A percentile compares a stretch with the other conserved stretches of the same genome.
phyloP scores from a whole-genome alignment of 805 yeast species.

The Nakazawaea populi region DNA sequence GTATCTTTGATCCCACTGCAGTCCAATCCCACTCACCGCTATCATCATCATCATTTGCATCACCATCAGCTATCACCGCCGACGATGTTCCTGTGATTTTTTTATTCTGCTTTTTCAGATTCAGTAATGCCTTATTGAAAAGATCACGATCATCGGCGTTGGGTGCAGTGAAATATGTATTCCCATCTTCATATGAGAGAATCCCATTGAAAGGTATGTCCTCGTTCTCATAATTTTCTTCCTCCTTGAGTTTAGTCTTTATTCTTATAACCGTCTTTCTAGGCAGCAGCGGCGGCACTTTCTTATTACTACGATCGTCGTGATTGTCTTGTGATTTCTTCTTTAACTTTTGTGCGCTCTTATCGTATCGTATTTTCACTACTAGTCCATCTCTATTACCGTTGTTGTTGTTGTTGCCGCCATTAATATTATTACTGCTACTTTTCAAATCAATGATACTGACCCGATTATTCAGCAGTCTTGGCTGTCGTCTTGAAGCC shows the following conservation, averaged over 20 bases:
- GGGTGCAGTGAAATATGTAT: conserved; percentile 59
- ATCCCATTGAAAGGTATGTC: conserved; percentile 69
- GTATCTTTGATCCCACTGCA: conserved; percentile 36
- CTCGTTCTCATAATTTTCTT: conserved; percentile 26
- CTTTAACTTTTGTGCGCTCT: conserved; percentile 11
- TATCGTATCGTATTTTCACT: conserved; percentile 14
- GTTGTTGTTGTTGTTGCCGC: too few relatives aligned
- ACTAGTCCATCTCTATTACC: neutral
- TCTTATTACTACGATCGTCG: neutral
- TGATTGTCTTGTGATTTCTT: conserved; percentile 12
- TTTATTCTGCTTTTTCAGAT: conserved; percentile 14
- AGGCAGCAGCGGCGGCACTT: conserved; percentile 5
- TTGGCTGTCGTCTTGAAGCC: conserved; percentile 13
- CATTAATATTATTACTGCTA: too few relatives aligned
- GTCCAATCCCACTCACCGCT: neutral
- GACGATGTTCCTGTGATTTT: too few relatives aligned
- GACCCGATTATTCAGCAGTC: neutral
- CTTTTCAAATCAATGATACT: too few relatives aligned
- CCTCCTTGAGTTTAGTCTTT: neutral
- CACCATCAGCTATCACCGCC: too few relatives aligned
- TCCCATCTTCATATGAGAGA: conserved; percentile 49
- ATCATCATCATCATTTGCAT: neutral
- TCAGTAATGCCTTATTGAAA: conserved; percentile 37
- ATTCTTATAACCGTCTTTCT: conserved; percentile 9
- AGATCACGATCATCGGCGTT: conserved; percentile 39